Conservation (phyloP, 495 filamentous ascomycete genomes). For the Glonium stellatum region DNA sequence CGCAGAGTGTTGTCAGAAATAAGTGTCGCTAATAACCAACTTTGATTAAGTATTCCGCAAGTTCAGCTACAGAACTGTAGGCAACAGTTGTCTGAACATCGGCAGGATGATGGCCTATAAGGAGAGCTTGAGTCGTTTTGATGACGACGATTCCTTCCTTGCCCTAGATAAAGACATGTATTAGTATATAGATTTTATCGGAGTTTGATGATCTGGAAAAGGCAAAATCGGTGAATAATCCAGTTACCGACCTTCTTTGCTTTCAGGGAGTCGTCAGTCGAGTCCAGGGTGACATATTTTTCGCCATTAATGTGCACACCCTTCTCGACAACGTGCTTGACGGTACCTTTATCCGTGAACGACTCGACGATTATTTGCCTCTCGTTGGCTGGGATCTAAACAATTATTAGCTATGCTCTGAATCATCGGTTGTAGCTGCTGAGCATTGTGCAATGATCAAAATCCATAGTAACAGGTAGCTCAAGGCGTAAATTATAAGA, state of each 20-base stretch:
- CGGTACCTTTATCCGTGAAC: constrained; percentile 43
- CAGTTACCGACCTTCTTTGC: constrained; percentile 64
- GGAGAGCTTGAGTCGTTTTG: constrained; percentile 77
- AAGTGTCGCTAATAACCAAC: constrained; percentile 52
- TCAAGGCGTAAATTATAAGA: too few species aligned
- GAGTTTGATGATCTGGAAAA: neutral
- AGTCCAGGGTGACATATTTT: constrained; percentile 64
- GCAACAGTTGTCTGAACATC: constrained; percentile 57
- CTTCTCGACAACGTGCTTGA: constrained; percentile 44
- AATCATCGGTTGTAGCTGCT: neutral
- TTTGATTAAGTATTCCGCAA: constrained; percentile 68
- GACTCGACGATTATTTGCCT: constrained; percentile 49
- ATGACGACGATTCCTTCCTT: constrained; percentile 71
- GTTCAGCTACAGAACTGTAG: constrained; percentile 55
- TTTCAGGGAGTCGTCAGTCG: constrained; percentile 73
- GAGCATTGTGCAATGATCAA: neutral
- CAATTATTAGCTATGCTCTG: neutral
- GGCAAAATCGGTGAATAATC: neutral
- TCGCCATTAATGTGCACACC: constrained; percentile 68
- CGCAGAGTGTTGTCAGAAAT: neutral
- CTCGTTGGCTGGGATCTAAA: constrained; percentile 53
- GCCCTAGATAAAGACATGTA: constrained; percentile 47
- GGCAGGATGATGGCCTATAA: constrained; percentile 81
- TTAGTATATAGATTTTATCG: constrained; percentile 4
- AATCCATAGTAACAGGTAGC: too few species aligned